Evolutionary conservation across 768 basidiomycete species (phyloP), one percentile per base, ranked within the genome.

Genomic region (Galerina sulciceps): DNA sequence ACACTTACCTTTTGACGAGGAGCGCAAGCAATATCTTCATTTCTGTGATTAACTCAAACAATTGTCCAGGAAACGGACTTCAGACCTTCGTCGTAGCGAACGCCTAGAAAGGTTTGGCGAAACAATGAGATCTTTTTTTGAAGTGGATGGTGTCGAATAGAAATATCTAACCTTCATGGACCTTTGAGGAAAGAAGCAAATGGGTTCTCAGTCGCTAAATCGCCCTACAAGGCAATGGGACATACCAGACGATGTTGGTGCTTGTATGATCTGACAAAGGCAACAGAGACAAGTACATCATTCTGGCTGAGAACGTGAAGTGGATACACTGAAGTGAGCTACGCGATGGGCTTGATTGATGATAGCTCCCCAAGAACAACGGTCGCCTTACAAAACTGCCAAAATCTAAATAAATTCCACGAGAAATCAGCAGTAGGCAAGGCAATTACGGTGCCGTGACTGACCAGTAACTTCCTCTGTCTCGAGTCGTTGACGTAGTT

Each of bases 111-210:
- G 31, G 5, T 13, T 11, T 14, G 6, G 26, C 6, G 18, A 23
- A 10, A 15, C 13, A 26, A 13, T 22, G 23, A 38, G 37, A 9
- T n/a, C 38, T 6, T 10, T 11, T n/a, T 14, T n/a, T 14, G 51
- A 14, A 8, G 26, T 31, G 26, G 8, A 5, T 31, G 8, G 26
- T 8, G 8, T 4, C 26, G 20, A 8, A n/a, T 37, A 2, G 40
- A 18, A n/a, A 13, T n/a, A 13, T n/a, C 47, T 40, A 18, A 53
- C 51, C 51, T 53, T 53, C 51, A 53, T 22, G 40, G 38, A 41
- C 51, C 51, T 53, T 3, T 8, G 11, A 10, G 10, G 17, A 20
- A 22, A 1, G 9, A 17, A 10, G 31, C 15, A 18, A 18, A 37
- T n/a, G n/a, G 3, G n/a, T 31, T 9, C 6, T 37, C 4, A 14